Base-by-base conservation (phyloP, 345 rosid species). In the Streptanthus diversifolius region DNA sequence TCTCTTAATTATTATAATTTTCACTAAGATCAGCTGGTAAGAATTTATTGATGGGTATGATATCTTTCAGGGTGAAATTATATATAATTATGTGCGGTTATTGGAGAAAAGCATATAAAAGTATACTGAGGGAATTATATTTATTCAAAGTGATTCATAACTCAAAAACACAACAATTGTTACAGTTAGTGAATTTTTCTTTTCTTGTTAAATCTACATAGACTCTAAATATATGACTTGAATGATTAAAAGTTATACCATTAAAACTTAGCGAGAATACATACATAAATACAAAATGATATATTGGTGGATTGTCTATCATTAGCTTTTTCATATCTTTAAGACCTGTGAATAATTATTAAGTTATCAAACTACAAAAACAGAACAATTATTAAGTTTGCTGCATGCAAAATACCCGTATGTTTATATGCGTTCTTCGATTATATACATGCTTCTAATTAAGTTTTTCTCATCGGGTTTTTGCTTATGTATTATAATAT, bases 1-100 rank as follows among this genome's bases (percentile, higher is more conserved):
- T 63, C 63, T 70, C 25, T 12, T 48, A 63, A 63, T 57, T 56
- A 76, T 76, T 76, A 64, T 55, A 33, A 1, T 24, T 44, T 19
- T 37, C 70, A 63, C 59, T 48, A 63, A 56, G 44, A 70, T 47
- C 76, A 40, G 75, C 60, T 70, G 47, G 61, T 76, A 47, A 76
- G 63, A 45, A 70, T 70, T 55, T 69, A 47, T 29, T 63, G 51
- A 41, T 69, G 63, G 63, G 41, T 54, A 76, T 70, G 61, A 63
- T 37, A 55, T 63, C 71, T 47, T 70, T 45, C 70, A 76, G 70
- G 64, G 51, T 43, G 55, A 64, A 62, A 24, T 27, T 27, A 52
- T 41, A 33, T 51, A 40, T 68, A 57, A 51, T 33, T 61, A 13
- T 27, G 52, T 47, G 66, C 29, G 27, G 40, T 27, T 63, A 63